Conservation (phyloP, 768 basidiomycete species). For the Strobilomyces dryophilus region DNA sequence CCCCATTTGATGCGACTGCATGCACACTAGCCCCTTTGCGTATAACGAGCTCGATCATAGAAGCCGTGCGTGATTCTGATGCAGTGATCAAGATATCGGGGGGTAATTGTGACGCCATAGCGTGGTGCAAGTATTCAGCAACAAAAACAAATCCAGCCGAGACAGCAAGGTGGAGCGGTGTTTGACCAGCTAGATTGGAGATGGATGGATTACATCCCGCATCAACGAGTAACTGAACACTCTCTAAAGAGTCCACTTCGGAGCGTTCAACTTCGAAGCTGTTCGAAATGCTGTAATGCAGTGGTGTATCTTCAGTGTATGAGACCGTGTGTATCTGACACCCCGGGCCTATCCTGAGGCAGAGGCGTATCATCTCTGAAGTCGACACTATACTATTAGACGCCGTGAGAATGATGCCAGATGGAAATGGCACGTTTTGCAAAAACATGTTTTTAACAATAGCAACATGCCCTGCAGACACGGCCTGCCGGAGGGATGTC, state of each 20-base stretch:
- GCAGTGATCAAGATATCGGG: neutral
- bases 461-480: conserved; percentile 1
- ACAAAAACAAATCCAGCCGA: neutral
- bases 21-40: neutral
- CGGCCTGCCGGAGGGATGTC: neutral
- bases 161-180: neutral
- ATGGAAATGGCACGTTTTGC: neutral
- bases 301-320: neutral
- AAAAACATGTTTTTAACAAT: conserved; percentile 4
- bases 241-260: neutral
- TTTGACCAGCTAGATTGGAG: neutral
- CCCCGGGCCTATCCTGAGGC: neutral
- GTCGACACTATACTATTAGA: neutral
- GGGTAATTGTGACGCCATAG: neutral
- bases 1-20: neutral
- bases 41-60: neutral
- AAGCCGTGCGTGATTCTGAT: no score
- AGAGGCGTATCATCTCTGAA: neutral
- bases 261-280: no score
- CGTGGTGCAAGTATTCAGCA: neutral
- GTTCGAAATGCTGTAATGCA: conserved; percentile 1
- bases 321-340: neutral
- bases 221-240: neutral
- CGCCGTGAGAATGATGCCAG: conserved; percentile 5
- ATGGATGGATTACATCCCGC: conserved; percentile 8